These are phyloP conservation scores for Dacryopinax spathularia DNA, from an alignment of 768 basidiomycete genomes.

Conservation along the genomic window DNA sequence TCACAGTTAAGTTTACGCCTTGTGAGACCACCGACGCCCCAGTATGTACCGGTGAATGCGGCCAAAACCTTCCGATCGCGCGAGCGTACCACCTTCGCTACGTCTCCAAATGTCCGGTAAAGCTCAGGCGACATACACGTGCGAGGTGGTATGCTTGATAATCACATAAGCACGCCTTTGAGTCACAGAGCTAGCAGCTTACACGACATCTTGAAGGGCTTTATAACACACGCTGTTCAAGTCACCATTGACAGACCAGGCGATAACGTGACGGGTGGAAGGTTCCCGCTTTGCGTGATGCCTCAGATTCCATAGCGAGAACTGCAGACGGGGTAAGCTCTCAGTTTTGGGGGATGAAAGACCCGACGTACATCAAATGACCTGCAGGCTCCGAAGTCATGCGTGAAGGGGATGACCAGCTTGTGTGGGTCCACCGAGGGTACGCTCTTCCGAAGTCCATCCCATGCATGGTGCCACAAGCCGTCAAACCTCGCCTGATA, in stretches of 20 bases:
- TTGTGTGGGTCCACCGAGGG: constrained; percentile 14
- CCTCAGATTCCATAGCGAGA: background rate
- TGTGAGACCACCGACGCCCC: constrained; percentile 23
- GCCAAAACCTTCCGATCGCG: constrained; percentile 18
- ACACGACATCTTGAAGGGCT: constrained; percentile 23
- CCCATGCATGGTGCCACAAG: background rate
- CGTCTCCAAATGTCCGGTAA: constrained; percentile 15
- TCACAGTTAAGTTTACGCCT: constrained; percentile 20
- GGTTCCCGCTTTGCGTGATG: background rate
- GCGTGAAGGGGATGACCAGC: constrained; percentile 20
- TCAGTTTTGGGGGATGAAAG: background rate
- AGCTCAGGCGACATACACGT: constrained; percentile 20
- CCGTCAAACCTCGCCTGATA: constrained; percentile 18
- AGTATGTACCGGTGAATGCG: constrained; percentile 23
- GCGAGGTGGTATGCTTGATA: constrained; percentile 18
- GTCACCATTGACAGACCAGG: constrained; percentile 25
- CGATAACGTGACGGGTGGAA: constrained; percentile 11
- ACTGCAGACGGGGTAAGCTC: background rate
- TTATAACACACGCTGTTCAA: constrained; percentile 24
- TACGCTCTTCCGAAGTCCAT: constrained; percentile 16
- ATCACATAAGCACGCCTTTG: background rate
- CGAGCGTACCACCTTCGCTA: constrained; percentile 16
- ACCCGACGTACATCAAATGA: constrained; percentile 14
- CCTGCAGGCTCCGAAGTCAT: constrained; percentile 25
- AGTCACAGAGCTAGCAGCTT: background rate